phyloP scores from a whole-genome alignment of 352 stramenopile genomes.

The Globisporangium alternatum region DNA sequence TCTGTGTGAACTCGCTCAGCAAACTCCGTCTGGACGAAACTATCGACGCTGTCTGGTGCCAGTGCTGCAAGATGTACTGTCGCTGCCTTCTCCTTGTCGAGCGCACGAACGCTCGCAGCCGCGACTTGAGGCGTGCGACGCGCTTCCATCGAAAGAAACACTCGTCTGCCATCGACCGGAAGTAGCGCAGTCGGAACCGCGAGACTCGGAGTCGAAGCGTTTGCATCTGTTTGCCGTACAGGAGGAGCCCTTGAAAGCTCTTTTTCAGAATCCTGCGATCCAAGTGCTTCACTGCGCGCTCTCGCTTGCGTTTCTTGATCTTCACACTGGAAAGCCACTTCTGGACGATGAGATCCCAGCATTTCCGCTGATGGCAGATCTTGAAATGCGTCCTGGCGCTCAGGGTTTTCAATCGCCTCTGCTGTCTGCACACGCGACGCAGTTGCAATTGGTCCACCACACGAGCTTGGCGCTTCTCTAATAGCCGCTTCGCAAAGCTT shows the following conservation, averaged over 20 bases:
- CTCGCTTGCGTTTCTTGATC: neutral
- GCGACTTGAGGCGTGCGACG: constrained; percentile 12
- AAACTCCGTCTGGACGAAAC: neutral
- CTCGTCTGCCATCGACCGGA: constrained; percentile 22
- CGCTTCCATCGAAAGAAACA: constrained; percentile 26
- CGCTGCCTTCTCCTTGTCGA: neutral
- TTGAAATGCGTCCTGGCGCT: constrained; percentile 20
- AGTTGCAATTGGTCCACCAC: neutral
- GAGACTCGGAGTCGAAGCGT: constrained; percentile 12
- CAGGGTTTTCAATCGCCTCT: neutral
- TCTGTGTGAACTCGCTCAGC: constrained; percentile 14
- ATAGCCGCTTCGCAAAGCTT: neutral
- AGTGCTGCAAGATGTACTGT: neutral
- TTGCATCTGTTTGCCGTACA: constrained; percentile 7
- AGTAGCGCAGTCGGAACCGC: constrained; percentile 26
- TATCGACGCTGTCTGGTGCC: neutral
- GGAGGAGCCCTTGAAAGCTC: constrained; percentile 6
- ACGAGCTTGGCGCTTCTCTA: neutral
- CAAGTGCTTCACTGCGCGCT: neutral
- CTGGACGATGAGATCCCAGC: constrained; percentile 22
- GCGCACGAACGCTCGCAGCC: constrained; percentile 13
- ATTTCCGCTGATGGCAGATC: constrained; percentile 15
- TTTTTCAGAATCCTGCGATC: neutral
- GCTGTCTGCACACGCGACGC: constrained; percentile 1
- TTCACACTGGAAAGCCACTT: constrained; percentile 17